Conservation (phyloP, 2,329 filamentous ascomycete genomes). For the Aspergillus latus region DNA sequence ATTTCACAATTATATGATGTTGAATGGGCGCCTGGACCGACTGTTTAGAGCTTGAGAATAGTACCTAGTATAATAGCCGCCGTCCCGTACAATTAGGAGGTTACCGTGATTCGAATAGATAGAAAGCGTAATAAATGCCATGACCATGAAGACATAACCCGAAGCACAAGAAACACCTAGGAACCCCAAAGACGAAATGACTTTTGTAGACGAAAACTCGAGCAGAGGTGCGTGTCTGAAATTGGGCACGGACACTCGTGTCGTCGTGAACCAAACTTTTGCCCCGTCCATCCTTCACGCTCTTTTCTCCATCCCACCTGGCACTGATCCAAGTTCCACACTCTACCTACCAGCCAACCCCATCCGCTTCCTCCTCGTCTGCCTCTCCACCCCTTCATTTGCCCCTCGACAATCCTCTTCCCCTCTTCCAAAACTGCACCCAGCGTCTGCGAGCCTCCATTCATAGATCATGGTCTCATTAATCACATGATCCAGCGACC, state of each 20-base stretch:
- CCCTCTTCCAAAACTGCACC: neutral
- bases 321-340: neutral
- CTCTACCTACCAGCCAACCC: neutral
- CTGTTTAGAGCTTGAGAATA: neutral
- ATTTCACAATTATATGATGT: slow-evolving; percentile 14
- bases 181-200: neutral
- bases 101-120: slow-evolving; percentile 5
- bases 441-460: neutral
- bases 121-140: slow-evolving; percentile 6
- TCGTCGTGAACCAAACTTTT: neutral
- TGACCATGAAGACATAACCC: neutral
- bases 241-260: neutral
- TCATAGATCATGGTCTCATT: neutral
- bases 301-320: neutral
- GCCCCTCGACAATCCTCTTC: neutral
- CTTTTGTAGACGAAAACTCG: neutral
- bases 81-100: neutral
- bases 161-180: neutral
- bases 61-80: slow-evolving; percentile 5
- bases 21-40: slow-evolving; percentile 11
- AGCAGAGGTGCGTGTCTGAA: neutral
- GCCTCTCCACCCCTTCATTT: neutral
- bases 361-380: neutral
- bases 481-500: slow-evolving; percentile 15
- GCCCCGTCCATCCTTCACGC: neutral